Evolutionary conservation across 1,284 basidiomycete genomes (phyloP), one percentile per base, ranked within the genome.

Genomic region (Trametes versicolor): DNA sequence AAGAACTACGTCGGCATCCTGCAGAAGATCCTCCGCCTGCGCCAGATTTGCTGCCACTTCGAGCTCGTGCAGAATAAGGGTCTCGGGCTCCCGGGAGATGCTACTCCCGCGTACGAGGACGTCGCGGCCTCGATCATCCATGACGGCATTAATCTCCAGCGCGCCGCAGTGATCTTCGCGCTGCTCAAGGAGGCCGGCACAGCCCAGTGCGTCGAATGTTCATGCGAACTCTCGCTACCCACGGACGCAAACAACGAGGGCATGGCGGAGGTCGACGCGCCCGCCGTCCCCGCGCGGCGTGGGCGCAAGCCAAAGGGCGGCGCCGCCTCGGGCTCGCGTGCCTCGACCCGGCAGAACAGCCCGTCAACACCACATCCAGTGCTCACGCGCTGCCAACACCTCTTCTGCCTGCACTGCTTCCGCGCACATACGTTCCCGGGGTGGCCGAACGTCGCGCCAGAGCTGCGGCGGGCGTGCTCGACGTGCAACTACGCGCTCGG

Each of bases 1-100:
- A 97, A 97, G 86, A 98, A 98, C 76, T 99, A 98, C 73, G 97
- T 98, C 64, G 96, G 96, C 58, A 98, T 99, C 72, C 79, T 99
- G 69, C 97, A 98, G 81, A 97, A 97, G 82, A 93, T 98, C 62
- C 82, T 98, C 59, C 93, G 95, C 10, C 85, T 99, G 43, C 92
- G 98, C 45, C 96, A 99, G 82, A 98, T 98, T 57, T 99, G 98
- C 80, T 95, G 98, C 76, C 97, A 99, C 79, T 94, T 90, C 71
- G 95, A 97, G 72, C 86, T 99, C 39, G 94, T 98, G 1, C 85
- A 93, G 75, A 89, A 90, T 67, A 95, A 95, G 69, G 73, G 73
- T 0, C 64, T 74, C 45, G 86, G 85, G 61, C 79, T 85, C 3
- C 62, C 74, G 50, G 82, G 82, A 58, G 82, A 81, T 58, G 70